Conservation (phyloP, 768 basidiomycete species). For the Xanthoconium purpureum region DNA sequence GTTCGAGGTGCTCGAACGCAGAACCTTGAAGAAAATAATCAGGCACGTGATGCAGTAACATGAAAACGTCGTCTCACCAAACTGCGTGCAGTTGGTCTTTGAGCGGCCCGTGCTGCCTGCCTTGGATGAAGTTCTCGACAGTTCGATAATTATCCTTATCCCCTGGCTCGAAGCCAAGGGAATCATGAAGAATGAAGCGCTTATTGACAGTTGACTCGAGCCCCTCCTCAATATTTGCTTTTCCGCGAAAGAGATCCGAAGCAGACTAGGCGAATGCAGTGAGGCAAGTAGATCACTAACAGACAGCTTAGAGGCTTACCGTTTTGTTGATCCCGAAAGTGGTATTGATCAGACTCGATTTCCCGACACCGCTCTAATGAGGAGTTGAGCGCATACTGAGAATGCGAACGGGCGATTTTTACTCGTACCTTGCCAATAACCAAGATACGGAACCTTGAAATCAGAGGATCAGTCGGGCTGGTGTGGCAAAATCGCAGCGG, state of each 20-base stretch:
- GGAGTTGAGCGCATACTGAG: not conserved
- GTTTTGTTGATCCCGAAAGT: too few relatives aligned
- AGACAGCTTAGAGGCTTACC: too few relatives aligned
- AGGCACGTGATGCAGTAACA: not conserved
- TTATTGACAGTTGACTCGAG: not conserved
- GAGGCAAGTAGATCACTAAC: too few relatives aligned
- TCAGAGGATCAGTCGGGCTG: too few relatives aligned
- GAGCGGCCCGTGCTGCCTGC: not conserved
- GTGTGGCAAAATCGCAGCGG: too few relatives aligned
- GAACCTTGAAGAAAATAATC: too few relatives aligned
- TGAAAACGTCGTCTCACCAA: not conserved
- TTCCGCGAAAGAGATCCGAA: not conserved
- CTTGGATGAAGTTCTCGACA: not conserved
- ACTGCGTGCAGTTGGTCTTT: not conserved
- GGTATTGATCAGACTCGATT: too few relatives aligned
- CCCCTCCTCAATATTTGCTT: not conserved
- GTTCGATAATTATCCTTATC: not conserved
- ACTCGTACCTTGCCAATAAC: too few relatives aligned
- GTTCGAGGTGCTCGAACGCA: too few relatives aligned
- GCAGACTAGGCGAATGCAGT: too few relatives aligned
- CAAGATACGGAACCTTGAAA: constrained; percentile 1
- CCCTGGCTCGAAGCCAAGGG: too few relatives aligned
- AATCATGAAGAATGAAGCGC: not conserved
- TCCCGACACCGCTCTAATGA: not conserved
- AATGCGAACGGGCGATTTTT: too few relatives aligned